Conservation (phyloP, 768 basidiomycete species). For the Boletus huronensis region DNA sequence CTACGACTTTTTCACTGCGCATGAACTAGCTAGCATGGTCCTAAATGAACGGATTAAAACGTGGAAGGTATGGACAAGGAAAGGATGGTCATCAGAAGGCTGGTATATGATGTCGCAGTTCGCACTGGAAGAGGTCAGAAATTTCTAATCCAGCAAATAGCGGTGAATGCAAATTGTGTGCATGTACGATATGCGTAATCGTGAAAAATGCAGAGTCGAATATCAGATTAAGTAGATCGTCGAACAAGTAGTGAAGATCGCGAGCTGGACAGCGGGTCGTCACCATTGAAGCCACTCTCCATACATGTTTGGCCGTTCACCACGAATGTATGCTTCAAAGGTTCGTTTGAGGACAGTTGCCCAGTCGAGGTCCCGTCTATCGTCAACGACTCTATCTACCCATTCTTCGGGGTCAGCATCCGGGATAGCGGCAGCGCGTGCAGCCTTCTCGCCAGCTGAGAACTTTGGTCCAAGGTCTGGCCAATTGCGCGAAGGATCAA, state of each 20-base stretch:
- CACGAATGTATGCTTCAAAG: slow-evolving; percentile 89
- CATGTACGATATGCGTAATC: slow-evolving; percentile 26
- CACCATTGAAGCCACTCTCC: slow-evolving; percentile 72
- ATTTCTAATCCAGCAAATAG: slow-evolving; percentile 33
- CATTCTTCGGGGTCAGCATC: slow-evolving; percentile 34
- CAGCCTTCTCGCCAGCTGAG: slow-evolving; percentile 65
- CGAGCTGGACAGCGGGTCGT: slow-evolving; percentile 12
- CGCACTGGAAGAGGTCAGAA: slow-evolving; percentile 21
- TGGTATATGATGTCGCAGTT: slow-evolving; percentile 31
- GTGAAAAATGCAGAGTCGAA: slow-evolving; percentile 23
- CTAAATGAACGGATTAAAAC: slow-evolving; percentile 17
- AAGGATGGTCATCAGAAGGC: slow-evolving; percentile 23
- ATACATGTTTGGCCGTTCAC: slow-evolving; percentile 93
- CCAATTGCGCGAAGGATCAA: slow-evolving; percentile 91
- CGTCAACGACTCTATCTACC: slow-evolving; percentile 49
- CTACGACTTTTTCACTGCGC: slow-evolving; percentile 1
- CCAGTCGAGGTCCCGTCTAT: slow-evolving; percentile 86
- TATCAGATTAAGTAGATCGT: slow-evolving; percentile 32
- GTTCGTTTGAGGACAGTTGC: slow-evolving; percentile 91
- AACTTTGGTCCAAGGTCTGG: slow-evolving; percentile 89
- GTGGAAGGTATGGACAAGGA: slow-evolving; percentile 25
- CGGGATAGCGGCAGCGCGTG: slow-evolving; percentile 45
- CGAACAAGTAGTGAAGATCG: slow-evolving; percentile 13
- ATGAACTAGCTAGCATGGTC: slow-evolving; percentile 18
- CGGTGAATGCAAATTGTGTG: slow-evolving; percentile 25